Percentiles rank a stretch among this genome's conserved stretches.
These are phyloP conservation scores for Paulownia fortunei DNA, from an alignment of 257 asterid species.

Conservation along the genomic window DNA sequence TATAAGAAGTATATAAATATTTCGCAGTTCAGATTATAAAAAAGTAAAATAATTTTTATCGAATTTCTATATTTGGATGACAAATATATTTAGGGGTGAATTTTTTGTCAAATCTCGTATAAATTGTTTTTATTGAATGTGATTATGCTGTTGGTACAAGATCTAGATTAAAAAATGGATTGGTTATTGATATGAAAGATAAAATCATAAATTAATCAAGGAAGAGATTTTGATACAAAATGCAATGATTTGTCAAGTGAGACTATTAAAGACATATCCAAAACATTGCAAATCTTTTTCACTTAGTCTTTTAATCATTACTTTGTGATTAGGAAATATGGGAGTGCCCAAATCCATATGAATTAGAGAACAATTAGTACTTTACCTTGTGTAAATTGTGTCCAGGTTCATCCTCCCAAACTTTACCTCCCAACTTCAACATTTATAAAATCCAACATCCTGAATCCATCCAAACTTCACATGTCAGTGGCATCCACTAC, in stretches of 20 bases:
- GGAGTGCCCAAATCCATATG: slow-evolving; percentile 14
- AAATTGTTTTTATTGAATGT: no score
- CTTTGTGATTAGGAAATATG: not conserved
- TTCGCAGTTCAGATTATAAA: not conserved
- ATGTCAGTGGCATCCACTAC: slow-evolving; percentile 13
- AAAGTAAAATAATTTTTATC: not conserved
- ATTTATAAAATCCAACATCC: slow-evolving; percentile 34
- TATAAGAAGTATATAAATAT: not conserved
- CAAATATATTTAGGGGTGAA: no score
- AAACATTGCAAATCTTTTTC: not conserved
- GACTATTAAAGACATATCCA: not conserved
- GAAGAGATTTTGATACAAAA: not conserved
- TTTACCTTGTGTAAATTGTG: slow-evolving; percentile 29
- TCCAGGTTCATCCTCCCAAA: slow-evolving; percentile 70
- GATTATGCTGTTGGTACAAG: no score
- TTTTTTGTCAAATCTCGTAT: no score
- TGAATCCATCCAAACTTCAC: slow-evolving; percentile 27
- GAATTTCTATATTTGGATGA: not conserved
- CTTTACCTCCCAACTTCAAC: not conserved
- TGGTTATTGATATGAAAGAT: not conserved
- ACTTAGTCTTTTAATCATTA: not conserved
- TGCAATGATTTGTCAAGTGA: not conserved
- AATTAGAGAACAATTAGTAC: slow-evolving; percentile 27
- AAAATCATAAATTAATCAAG: not conserved
- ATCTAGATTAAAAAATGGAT: not conserved